Percentiles rank a stretch among this genome's conserved stretches.
phyloP scores from a whole-genome alignment of 176 grass and related monocot species.

The Carex pumila region DNA sequence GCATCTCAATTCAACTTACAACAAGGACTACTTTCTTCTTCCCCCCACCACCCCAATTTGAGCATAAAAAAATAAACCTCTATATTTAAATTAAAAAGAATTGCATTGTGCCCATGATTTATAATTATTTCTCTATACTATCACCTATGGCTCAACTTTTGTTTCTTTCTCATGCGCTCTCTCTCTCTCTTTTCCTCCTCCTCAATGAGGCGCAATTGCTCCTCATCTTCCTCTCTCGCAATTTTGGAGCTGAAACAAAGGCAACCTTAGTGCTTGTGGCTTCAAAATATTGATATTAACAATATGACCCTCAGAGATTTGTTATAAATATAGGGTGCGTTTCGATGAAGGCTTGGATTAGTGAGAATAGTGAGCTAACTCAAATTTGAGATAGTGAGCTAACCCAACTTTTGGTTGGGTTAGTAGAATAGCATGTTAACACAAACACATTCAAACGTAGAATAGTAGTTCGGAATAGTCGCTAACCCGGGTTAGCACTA shows the following conservation, averaged over 20 bases:
- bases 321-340: background rate
- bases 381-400: too few species aligned
- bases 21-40: background rate
- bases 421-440: too few species aligned
- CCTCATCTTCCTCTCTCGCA: slow-evolving; percentile 61
- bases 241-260: slow-evolving; percentile 39
- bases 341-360: too few species aligned
- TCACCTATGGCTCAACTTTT: slow-evolving; percentile 28
- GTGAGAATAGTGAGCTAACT: too few species aligned
- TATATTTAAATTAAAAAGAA: background rate
- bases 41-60: background rate
- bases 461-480: too few species aligned
- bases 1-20: background rate
- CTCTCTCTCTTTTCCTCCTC: slow-evolving; percentile 46
- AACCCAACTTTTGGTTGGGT: too few species aligned
- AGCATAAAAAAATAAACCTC: background rate
- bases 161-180: slow-evolving; percentile 32
- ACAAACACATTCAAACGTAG: too few species aligned
- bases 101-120: background rate
- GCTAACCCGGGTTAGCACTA: too few species aligned
- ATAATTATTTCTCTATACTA: background rate
- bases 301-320: background rate
- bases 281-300: background rate
- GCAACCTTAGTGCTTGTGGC: background rate
- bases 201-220: slow-evolving; percentile 51